These are phyloP conservation scores for Diaporthe helianthi DNA, from an alignment of 2,329 filamentous ascomycete species.

Conservation along the genomic window DNA sequence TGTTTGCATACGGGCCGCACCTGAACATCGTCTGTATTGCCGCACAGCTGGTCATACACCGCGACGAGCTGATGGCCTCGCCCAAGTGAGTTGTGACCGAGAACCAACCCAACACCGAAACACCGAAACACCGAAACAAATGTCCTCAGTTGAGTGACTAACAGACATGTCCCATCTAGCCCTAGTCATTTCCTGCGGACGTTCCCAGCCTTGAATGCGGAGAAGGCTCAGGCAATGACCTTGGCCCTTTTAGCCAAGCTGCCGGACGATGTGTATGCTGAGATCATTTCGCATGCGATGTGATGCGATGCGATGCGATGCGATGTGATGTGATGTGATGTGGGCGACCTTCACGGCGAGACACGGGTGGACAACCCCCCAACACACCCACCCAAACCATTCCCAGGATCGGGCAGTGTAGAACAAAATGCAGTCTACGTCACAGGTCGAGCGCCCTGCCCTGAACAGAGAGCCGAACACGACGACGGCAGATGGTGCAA, in stretches of 20 bases:
- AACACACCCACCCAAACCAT: neutral
- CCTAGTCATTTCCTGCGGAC: conserved; percentile 92
- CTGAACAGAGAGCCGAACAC: neutral
- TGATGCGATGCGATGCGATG: too few relatives aligned
- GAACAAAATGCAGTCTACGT: neutral
- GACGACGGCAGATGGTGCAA: neutral
- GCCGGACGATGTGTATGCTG: conserved; percentile 86
- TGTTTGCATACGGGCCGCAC: conserved; percentile 95
- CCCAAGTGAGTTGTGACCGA: conserved; percentile 67
- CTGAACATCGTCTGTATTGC: conserved; percentile 97
- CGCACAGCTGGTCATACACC: conserved; percentile 88
- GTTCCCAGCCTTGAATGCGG: conserved; percentile 83
- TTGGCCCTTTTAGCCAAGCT: conserved; percentile 89
- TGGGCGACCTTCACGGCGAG: neutral
- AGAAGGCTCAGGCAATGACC: conserved; percentile 83
- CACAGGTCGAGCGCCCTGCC: neutral
- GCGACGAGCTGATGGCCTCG: conserved; percentile 82
- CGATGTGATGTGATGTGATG: conserved; percentile 71
- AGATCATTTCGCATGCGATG: conserved; percentile 87
- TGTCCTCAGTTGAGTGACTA: neutral
- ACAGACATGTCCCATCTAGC: conserved; percentile 53
- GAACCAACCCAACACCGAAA: too few relatives aligned
- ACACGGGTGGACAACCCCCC: neutral
- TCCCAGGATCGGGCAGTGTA: neutral
- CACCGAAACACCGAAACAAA: neutral